A percentile compares a stretch with the other conserved stretches of the same genome.
phyloP scores from a whole-genome alignment of 2,329 filamentous ascomycete species.

The Pyrenochaeta sp. region DNA sequence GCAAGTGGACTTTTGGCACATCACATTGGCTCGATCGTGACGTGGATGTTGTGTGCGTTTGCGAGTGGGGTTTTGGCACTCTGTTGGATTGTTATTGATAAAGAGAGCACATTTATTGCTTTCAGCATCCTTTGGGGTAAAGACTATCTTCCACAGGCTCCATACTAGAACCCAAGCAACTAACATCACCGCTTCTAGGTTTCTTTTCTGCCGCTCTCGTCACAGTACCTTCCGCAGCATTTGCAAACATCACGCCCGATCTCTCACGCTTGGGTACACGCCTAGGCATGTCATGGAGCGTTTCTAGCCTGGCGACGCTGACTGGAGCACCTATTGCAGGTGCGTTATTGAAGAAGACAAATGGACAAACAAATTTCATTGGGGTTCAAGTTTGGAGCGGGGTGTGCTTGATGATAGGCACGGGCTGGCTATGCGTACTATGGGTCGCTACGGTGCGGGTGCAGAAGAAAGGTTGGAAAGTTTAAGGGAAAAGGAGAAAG shows the following conservation, averaged over 20 bases:
- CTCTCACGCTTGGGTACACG: slow-evolving; percentile 46
- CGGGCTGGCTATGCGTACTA: slow-evolving; percentile 33
- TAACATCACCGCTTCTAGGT: slow-evolving; percentile 21
- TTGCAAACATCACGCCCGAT: slow-evolving; percentile 49
- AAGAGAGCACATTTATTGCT: slow-evolving; percentile 37
- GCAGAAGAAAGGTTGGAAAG: slow-evolving; percentile 41
- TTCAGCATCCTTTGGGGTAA: slow-evolving; percentile 49
- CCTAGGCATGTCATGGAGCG: slow-evolving; percentile 49
- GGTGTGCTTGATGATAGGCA: slow-evolving; percentile 42
- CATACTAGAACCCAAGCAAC: no score
- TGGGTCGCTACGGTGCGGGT: slow-evolving; percentile 34
- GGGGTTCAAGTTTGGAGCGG: slow-evolving; percentile 49
- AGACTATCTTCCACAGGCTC: slow-evolving; percentile 2
- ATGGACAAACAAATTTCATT: slow-evolving; percentile 36
- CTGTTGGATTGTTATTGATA: slow-evolving; percentile 44
- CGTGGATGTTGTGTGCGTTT: slow-evolving; percentile 43
- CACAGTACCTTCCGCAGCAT: slow-evolving; percentile 47
- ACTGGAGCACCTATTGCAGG: slow-evolving; percentile 50
- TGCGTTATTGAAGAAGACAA: slow-evolving; percentile 37
- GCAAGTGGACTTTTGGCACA: slow-evolving; percentile 41
- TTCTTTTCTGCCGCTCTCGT: slow-evolving; percentile 50
- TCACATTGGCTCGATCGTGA: slow-evolving; percentile 42
- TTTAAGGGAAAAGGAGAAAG: no score
- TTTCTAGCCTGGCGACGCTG: slow-evolving; percentile 45
- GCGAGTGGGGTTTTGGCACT: slow-evolving; percentile 39